A percentile compares a stretch with the other conserved stretches of the same genome.
Conservation (phyloP, 176 grass and related monocot genomes). For the Saccharum spontaneum region DNA sequence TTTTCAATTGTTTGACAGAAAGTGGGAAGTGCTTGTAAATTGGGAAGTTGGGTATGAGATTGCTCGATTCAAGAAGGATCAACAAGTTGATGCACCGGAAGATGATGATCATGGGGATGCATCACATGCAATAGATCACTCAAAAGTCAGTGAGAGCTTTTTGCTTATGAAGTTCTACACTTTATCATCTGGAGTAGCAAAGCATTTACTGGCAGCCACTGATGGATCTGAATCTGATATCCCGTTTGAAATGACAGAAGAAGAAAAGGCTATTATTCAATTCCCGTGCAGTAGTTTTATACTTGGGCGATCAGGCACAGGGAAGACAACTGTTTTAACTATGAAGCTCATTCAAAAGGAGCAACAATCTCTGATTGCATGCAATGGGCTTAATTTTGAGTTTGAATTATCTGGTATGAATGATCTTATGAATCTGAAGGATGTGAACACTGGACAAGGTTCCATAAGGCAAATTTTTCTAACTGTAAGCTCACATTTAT, state of each 20-base stretch:
- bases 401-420: slow-evolving; percentile 21
- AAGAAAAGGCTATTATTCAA: slow-evolving; percentile 67
- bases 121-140: no score
- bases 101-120: no score
- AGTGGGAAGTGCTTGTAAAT: no score
- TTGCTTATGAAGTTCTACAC: slow-evolving; percentile 34
- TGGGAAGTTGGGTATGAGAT: no score
- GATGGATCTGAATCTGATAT: slow-evolving; percentile 75
- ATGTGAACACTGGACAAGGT: no score
- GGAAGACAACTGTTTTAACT: slow-evolving; percentile 57
- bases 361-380: slow-evolving; percentile 65
- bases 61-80: no score
- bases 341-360: slow-evolving; percentile 73
- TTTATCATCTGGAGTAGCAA: slow-evolving; percentile 64
- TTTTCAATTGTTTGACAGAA: no score
- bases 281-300: slow-evolving; percentile 53
- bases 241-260: slow-evolving; percentile 82
- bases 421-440: no score
- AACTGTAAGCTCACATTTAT: slow-evolving; percentile 89
- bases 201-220: slow-evolving; percentile 69
- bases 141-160: no score
- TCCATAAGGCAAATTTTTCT: slow-evolving; percentile 65
- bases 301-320: no score
- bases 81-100: no score
- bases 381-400: no score